A percentile compares a stretch with the other conserved stretches of the same genome.
Conservation (phyloP, 768 basidiomycete genomes). For the Tricholoma bakamatsutake region DNA sequence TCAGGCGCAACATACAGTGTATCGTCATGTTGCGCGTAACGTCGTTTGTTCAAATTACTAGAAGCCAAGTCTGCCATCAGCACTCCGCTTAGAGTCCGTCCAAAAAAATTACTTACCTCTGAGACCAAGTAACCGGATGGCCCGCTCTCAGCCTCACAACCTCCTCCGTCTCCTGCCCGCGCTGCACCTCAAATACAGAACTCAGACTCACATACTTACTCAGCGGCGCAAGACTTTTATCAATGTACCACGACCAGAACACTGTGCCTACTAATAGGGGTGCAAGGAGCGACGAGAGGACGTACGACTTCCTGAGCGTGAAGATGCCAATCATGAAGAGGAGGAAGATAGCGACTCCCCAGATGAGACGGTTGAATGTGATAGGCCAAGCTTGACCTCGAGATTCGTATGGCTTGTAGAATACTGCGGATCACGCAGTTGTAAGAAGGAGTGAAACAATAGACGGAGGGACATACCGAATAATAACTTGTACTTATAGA, state of each 20-base stretch:
- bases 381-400: conserved; percentile 98
- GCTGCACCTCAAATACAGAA: conserved; percentile 82
- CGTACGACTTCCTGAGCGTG: conserved; percentile 46
- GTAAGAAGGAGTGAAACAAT: not conserved
- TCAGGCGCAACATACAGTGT: conserved; percentile 94
- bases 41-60: conserved; percentile 77
- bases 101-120: conserved; percentile 52
- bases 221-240: conserved; percentile 60
- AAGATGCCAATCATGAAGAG: conserved; percentile 98
- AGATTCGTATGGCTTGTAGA: conserved; percentile 97
- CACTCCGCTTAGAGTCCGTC: conserved; percentile 1
- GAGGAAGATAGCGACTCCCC: conserved; percentile 90
- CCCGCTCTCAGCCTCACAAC: conserved; percentile 69
- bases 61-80: not conserved
- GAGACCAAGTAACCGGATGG: conserved; percentile 84
- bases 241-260: conserved; percentile 77
- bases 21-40: conserved; percentile 93
- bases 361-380: conserved; percentile 86
- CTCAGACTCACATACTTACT: conserved; percentile 82
- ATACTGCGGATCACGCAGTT: conserved; percentile 48
- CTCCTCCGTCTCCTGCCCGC: conserved; percentile 82
- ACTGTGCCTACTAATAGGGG: conserved; percentile 75
- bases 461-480: conserved; percentile 62
- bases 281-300: conserved; percentile 50
- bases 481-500: conserved; percentile 96